These are phyloP conservation scores for Rhodotorula sp. DNA, from an alignment of 1,284 basidiomycete genomes.

Conservation along the genomic window DNA sequence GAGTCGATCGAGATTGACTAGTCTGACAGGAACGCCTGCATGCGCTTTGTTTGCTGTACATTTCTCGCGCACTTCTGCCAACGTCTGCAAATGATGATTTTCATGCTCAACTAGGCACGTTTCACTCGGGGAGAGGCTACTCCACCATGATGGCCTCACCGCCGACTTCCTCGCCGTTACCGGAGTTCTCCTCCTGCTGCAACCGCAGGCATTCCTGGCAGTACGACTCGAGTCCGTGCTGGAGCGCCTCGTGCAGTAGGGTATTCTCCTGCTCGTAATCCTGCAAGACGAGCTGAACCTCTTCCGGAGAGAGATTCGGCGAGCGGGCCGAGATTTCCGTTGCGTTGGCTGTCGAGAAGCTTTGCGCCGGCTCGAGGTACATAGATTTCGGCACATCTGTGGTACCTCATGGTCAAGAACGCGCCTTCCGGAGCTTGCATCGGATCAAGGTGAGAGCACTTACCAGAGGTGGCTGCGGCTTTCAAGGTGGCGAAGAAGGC, in stretches of 20 bases:
- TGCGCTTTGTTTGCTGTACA: not conserved
- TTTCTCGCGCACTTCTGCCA: not conserved
- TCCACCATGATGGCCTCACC: conserved; percentile 18
- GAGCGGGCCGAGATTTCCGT: conserved; percentile 3
- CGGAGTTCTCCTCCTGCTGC: conserved; percentile 4
- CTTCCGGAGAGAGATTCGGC: conserved; percentile 3
- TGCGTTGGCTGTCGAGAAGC: conserved; percentile 44
- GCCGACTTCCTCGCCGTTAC: conserved; percentile 44
- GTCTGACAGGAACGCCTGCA: not conserved
- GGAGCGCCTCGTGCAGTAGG: conserved; percentile 16
- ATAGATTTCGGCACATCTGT: conserved; percentile 44
- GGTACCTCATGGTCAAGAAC: not conserved
- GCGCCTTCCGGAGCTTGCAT: not conserved
- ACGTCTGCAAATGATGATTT: not conserved
- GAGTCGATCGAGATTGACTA: conserved; percentile 45
- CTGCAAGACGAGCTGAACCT: conserved; percentile 42
- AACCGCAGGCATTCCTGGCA: conserved; percentile 14
- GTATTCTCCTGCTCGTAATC: conserved; percentile 45
- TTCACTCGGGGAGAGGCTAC: conserved; percentile 2
- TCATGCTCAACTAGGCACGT: not conserved
- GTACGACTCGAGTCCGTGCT: conserved; percentile 23
- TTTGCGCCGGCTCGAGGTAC: conserved; percentile 40
- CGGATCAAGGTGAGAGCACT: not conserved
- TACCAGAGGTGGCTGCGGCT: conserved; percentile 40
- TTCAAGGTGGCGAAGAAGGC: conserved; percentile 66